phyloP scores from a whole-genome alignment of 2,329 filamentous ascomycete genomes.

The Scedosporium dehoogii region DNA sequence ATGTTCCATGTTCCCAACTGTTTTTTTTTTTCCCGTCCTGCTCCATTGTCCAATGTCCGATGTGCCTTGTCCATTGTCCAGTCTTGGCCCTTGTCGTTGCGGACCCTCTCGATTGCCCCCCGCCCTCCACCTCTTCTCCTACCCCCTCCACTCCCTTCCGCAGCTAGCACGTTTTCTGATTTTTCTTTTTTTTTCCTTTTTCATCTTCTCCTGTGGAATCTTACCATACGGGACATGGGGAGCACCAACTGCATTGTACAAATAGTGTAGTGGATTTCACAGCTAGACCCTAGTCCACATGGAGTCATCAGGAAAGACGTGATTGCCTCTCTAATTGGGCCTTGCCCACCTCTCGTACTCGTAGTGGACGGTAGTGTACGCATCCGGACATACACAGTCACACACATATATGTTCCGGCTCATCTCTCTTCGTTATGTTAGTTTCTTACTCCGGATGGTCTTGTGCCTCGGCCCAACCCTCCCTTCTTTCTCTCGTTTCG shows the following conservation, averaged over 20 bases:
- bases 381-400: neutral
- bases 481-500: neutral
- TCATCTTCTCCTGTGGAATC: neutral
- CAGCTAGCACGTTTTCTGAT: neutral
- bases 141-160: neutral
- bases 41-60: neutral
- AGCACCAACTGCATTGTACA: neutral
- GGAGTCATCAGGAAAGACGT: neutral
- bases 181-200: neutral
- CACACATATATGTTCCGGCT: neutral
- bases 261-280: neutral
- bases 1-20: too few relatives aligned
- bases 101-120: neutral
- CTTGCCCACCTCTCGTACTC: neutral
- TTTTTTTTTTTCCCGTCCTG: neutral
- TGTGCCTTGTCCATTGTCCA: too few relatives aligned
- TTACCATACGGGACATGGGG: neutral
- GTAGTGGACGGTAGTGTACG: too few relatives aligned
- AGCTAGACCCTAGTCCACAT: neutral
- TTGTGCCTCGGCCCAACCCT: neutral
- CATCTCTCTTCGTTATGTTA: neutral
- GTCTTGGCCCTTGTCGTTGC: neutral
- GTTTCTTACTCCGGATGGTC: neutral
- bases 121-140: neutral
- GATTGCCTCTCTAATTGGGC: neutral